phyloP scores from a whole-genome alignment of 2,329 filamentous ascomycete species.

The Botrytis byssoidea region DNA sequence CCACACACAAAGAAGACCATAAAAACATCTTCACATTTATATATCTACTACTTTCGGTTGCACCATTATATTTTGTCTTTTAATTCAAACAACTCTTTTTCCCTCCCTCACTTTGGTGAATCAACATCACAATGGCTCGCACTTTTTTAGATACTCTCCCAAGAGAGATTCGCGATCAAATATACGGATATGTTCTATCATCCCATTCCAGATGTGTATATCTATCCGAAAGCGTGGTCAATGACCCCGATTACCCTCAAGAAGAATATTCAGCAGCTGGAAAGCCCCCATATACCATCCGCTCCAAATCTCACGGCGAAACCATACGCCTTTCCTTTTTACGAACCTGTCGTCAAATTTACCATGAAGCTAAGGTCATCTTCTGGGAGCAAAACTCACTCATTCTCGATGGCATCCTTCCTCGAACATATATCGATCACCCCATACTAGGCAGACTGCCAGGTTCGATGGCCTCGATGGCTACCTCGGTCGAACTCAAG shows the following conservation, averaged over 20 bases:
- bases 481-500: constrained; percentile 17
- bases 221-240: constrained; percentile 6
- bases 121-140: constrained; percentile 1
- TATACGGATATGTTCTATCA: constrained; percentile 21
- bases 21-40: not conserved
- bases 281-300: constrained; percentile 16
- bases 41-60: not conserved
- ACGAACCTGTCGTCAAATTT: constrained; percentile 21
- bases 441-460: constrained; percentile 14
- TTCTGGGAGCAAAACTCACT: constrained; percentile 22
- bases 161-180: constrained; percentile 22
- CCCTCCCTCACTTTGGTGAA: not conserved
- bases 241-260: constrained; percentile 9
- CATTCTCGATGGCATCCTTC: constrained; percentile 16
- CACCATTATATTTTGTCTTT: not conserved
- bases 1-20: not conserved
- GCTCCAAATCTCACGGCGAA: constrained; percentile 16
- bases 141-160: constrained; percentile 20
- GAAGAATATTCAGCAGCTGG: constrained; percentile 7
- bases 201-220: constrained; percentile 13
- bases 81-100: not conserved
- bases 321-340: constrained; percentile 16
- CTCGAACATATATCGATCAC: constrained; percentile 11
- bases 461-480: constrained; percentile 9
- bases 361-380: constrained; percentile 14